phyloP scores from a whole-genome alignment of 2,329 filamentous ascomycete genomes.

The Claviceps citrina region DNA sequence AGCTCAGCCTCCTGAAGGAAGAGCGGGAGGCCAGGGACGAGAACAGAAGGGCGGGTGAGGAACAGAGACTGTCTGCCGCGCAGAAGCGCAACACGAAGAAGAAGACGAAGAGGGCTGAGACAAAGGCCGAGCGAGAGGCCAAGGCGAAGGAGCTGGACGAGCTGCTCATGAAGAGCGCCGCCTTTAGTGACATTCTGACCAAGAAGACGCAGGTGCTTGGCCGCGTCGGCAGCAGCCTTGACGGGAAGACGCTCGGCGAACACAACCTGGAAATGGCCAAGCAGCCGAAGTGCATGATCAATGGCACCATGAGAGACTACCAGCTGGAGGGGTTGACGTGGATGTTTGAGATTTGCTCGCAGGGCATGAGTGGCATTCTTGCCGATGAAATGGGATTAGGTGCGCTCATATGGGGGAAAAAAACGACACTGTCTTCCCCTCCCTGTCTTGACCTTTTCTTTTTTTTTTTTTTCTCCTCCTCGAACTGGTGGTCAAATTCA shows the following conservation, averaged over 20 bases:
- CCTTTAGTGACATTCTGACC: conserved; percentile 47
- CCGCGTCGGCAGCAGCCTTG: conserved; percentile 43
- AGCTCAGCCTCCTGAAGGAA: conserved; percentile 19
- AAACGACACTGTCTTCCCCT: too few relatives aligned
- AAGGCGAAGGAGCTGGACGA: conserved; percentile 46
- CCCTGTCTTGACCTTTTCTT: too few relatives aligned
- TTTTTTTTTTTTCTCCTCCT: too few relatives aligned
- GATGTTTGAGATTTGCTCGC: conserved; percentile 69
- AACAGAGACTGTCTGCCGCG: conserved; percentile 21
- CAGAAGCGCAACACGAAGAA: conserved; percentile 31
- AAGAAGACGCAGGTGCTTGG: conserved; percentile 48
- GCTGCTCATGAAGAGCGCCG: conserved; percentile 41
- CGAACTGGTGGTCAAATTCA: too few relatives aligned
- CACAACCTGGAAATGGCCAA: conserved; percentile 63
- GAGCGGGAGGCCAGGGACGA: conserved; percentile 20
- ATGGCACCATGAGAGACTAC: conserved; percentile 84
- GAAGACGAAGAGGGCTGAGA: conserved; percentile 37
- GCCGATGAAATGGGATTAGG: conserved; percentile 87
- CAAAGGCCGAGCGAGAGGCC: conserved; percentile 37
- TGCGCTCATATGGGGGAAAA: conserved; percentile 22
- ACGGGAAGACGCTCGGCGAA: conserved; percentile 44
- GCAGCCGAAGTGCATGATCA: conserved; percentile 72
- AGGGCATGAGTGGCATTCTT: conserved; percentile 79
- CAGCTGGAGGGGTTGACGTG: conserved; percentile 90
- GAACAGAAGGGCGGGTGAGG: conserved; percentile 35